Base-by-base conservation (phyloP, 371 early-diverging fungal genomes). In the Syncephalastrum contaminatum region DNA sequence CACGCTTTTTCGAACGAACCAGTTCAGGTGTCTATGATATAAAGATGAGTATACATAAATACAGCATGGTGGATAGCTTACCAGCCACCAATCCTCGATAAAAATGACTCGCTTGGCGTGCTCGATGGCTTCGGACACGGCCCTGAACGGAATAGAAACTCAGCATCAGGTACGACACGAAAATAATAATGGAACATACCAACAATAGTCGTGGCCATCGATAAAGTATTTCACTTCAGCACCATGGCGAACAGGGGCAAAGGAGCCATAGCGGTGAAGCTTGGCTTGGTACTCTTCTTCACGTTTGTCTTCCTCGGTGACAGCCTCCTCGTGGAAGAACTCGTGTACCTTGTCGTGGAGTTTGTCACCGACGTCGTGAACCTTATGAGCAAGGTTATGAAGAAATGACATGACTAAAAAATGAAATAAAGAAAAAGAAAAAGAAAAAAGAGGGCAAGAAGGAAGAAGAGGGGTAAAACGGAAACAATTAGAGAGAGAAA, bases 1-100 rank as follows among this genome's bases (percentile, higher is more conserved):
- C 14, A 24, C 4, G 2, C 36, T 39, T 13, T 20, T 16, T 13
- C 24, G 27, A 25, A 43, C 22, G 59, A 67, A 74, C 78, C 65
- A 77, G 57, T 59, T 77, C 78, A 24, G 78, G 78, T 12, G 75
- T 63, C 75, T 77, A 60, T 46, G 41, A 15, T 42, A 20, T 39
- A 21, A 48, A 42, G 44, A 54, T 39, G 48, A 16, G 47, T 22
- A 12, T 40, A 30, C 25, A 50, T 50, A 15, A 14, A 16, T 21
- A 27, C 30, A 13, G 10, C 36, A 30, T 30, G 36, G 10, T 30
- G 36, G 36, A 8, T 30, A 16, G 60, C 64, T 72, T 75, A 84
- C 86, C 76, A 93, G 72, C 92, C 95, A 96, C 97, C 97, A 97
- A 69, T 92, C 97, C 25, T 81, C 83, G 60, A 95, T 94, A 63